Base-by-base conservation (phyloP, 345 rosid species). In the Leavenworthia alabamica region DNA sequence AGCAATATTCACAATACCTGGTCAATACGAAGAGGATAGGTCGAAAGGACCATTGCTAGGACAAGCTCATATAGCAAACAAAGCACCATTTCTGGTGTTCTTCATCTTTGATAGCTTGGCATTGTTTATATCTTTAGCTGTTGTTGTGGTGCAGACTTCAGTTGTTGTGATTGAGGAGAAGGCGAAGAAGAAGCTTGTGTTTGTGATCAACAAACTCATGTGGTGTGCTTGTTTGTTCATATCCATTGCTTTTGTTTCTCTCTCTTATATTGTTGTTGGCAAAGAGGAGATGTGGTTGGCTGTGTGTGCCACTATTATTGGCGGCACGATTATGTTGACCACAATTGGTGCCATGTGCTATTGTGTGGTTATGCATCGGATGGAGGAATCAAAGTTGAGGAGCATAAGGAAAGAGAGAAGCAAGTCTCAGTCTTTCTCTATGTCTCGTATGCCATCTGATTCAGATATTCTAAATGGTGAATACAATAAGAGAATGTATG, bases 331-430 rank as follows among this genome's bases (percentile, higher is more conserved):
- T 61, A 94, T 94, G 99, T 79, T 94, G 32, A 80, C 95, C 5
- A 94, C 99, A 2, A 90, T 94, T 9, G 99, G 99, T 26, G 78
- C 96, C 3, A 94, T 94, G 99, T 90, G 92, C 61, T 90, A 94
- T 27, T 90, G 88, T 42, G 96, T 82, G 52, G 64, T 94, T 33
- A 62, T 79, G 75, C 86, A 94, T 67, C 60, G 95, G 64, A 76
- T 90, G 80, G 99, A 94, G 77, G 97, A 88, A 68, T 82, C 86
- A 35, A 89, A 72, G 65, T 7, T 93, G 63, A 85, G 92, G 73
- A 83, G 77, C 61, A 72, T 87, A 66, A 80, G 97, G 77, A 89
- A 73, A 70, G 89, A 78, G 28, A 95, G 86, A 71, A 90, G 96
- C 55, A 81, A 81, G 16, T 82, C 93, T 13, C 88, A 60, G 52